Percentiles rank a stretch among this genome's conserved stretches.
Conservation (phyloP, 2,329 filamentous ascomycete genomes). For the Dendryphion nanum region DNA sequence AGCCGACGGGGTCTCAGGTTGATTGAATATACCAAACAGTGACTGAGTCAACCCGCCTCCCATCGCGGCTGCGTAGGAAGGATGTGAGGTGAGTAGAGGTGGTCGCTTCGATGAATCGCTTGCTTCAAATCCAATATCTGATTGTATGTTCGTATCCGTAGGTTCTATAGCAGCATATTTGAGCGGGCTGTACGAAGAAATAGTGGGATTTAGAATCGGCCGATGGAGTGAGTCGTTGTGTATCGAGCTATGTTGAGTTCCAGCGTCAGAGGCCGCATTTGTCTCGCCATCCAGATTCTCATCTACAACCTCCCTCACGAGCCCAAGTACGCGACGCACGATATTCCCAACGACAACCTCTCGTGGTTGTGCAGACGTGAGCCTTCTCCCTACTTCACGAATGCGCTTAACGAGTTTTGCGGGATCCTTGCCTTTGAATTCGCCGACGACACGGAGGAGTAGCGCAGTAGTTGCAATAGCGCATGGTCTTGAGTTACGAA, state of each 20-base stretch:
- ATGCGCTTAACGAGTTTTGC: slow-evolving; percentile 77
- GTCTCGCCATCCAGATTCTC: slow-evolving; percentile 70
- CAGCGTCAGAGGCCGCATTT: slow-evolving; percentile 58
- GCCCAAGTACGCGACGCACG: slow-evolving; percentile 80
- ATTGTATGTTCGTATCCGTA: slow-evolving; percentile 24
- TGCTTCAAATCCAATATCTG: slow-evolving; percentile 36
- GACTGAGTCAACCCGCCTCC: slow-evolving; percentile 61
- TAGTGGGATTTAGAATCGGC: slow-evolving; percentile 40
- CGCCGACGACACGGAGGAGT: slow-evolving; percentile 80
- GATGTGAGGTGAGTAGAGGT: slow-evolving; percentile 60
- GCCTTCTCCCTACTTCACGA: slow-evolving; percentile 70
- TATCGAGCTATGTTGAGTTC: slow-evolving; percentile 39
- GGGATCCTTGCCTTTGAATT: slow-evolving; percentile 74
- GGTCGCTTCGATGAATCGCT: slow-evolving; percentile 51
- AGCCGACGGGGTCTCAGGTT: slow-evolving; percentile 51
- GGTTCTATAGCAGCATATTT: slow-evolving; percentile 41
- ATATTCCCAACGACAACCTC: slow-evolving; percentile 95
- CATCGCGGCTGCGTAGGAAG: slow-evolving; percentile 60
- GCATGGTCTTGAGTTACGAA: slow-evolving; percentile 82
- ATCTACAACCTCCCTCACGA: slow-evolving; percentile 88
- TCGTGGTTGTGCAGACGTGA: slow-evolving; percentile 80
- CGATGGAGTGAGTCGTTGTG: slow-evolving; percentile 37
- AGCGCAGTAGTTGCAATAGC: slow-evolving; percentile 89
- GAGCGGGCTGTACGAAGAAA: slow-evolving; percentile 49
- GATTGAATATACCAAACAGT: slow-evolving; percentile 84